Percentiles rank a stretch among this genome's conserved stretches.
phyloP scores from a whole-genome alignment of 345 rosid genomes.

The Cardiospermum halicacabum region DNA sequence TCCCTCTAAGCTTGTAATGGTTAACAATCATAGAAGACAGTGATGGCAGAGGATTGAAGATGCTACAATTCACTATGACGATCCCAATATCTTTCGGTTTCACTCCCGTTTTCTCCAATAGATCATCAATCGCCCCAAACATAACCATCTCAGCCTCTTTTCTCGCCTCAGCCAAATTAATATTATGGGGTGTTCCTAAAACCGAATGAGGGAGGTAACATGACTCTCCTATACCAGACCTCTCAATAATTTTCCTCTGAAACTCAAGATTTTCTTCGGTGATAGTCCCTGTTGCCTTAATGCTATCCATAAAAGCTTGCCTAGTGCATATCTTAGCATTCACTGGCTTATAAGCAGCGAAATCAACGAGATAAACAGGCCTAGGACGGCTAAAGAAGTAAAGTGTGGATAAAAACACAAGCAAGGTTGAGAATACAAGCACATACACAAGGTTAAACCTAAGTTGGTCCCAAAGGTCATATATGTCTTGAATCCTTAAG shows the following conservation, averaged over 20 bases:
- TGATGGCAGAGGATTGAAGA: conserved; percentile 53
- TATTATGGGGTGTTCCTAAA: conserved; percentile 38
- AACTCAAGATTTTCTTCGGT: conserved; percentile 36
- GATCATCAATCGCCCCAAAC: conserved; percentile 49
- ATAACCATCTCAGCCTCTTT: conserved; percentile 48
- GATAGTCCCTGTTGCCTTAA: conserved; percentile 28
- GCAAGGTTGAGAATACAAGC: conserved; percentile 36
- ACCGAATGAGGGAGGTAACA: conserved; percentile 45
- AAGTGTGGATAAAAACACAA: conserved; percentile 39
- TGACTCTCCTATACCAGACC: conserved; percentile 52
- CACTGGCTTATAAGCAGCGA: conserved; percentile 40
- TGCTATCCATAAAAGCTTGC: conserved; percentile 36
- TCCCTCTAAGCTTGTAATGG: conserved; percentile 43
- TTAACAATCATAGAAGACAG: conserved; percentile 48
- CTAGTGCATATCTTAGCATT: conserved; percentile 32
- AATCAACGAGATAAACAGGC: conserved; percentile 42
- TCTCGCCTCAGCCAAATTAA: conserved; percentile 42
- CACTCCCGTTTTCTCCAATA: conserved; percentile 35
- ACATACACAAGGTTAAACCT: conserved; percentile 43
- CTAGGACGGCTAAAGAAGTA: conserved; percentile 41
- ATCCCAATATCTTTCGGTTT: conserved; percentile 46
- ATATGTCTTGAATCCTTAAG: conserved; percentile 32
- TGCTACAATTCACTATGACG: conserved; percentile 44
- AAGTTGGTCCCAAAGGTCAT: conserved; percentile 49
- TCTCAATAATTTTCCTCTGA: conserved; percentile 43